These are phyloP conservation scores for Fibroporia radiculosa DNA, from an alignment of 768 basidiomycete species.

Conservation along the genomic window DNA sequence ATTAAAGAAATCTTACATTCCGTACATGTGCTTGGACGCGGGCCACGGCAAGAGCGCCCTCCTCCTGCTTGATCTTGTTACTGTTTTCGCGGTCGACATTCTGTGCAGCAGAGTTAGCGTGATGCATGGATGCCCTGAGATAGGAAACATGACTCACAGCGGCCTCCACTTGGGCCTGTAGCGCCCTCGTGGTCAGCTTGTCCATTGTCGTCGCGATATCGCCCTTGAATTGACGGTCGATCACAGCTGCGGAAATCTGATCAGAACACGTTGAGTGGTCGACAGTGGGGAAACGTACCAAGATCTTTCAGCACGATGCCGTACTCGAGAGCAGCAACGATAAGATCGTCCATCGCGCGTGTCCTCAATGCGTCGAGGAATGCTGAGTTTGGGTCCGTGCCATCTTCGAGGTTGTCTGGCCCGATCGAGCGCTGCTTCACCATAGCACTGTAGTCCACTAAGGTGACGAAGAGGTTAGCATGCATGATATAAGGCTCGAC, in stretches of 20 bases:
- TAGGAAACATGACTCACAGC: conserved; percentile 39
- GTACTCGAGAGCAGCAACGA: conserved; percentile 73
- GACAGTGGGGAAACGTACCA: conserved; percentile 40
- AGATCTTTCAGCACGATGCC: conserved; percentile 80
- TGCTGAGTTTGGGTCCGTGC: conserved; percentile 59
- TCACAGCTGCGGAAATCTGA: conserved; percentile 50
- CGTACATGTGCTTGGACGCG: conserved; percentile 65
- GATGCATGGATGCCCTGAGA: background rate
- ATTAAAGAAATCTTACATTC: conserved; percentile 27
- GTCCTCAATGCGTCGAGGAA: conserved; percentile 79
- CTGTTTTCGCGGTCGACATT: conserved; percentile 84
- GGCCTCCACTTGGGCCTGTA: conserved; percentile 84
- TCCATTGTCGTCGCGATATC: conserved; percentile 84
- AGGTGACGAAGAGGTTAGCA: background rate
- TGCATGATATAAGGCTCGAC: background rate
- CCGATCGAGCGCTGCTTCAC: conserved; percentile 77
- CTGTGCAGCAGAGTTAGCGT: conserved; percentile 25
- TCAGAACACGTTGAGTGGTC: too few species aligned
- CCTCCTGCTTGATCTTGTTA: conserved; percentile 81
- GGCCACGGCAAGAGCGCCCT: conserved; percentile 70
- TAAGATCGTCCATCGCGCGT: conserved; percentile 83
- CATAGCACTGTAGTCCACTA: conserved; percentile 52
- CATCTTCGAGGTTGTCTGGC: conserved; percentile 67
- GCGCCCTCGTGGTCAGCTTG: conserved; percentile 73
- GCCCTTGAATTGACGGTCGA: conserved; percentile 84